phyloP scores from a whole-genome alignment of 1,139 yeast genomes.

The Lodderomyces elongisporus region DNA sequence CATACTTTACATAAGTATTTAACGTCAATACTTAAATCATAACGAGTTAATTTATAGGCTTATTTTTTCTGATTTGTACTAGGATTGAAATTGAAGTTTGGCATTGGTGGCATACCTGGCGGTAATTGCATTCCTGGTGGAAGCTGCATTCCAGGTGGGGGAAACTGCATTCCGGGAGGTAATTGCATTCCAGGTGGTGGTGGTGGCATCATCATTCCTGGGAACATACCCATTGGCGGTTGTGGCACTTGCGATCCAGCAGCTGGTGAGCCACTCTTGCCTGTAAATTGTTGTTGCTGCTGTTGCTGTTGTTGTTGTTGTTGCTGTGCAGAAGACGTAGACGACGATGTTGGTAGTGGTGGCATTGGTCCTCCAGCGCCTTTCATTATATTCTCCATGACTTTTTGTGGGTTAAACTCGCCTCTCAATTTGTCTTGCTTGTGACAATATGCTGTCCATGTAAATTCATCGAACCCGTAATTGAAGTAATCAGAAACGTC shows the following conservation, averaged over 20 bases:
- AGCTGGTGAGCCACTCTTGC: constrained; percentile 2
- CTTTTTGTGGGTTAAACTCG: constrained; percentile 64
- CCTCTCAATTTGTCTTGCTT: constrained; percentile 81
- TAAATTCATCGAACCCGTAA: constrained; percentile 91
- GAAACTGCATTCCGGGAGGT: constrained; percentile 4
- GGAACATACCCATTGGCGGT: constrained; percentile 6
- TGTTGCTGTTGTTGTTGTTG: too few relatives aligned
- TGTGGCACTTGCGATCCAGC: neutral
- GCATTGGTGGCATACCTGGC: constrained; percentile 5
- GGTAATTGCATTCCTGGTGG: constrained; percentile 9
- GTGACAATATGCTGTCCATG: constrained; percentile 91
- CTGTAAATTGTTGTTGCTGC: neutral
- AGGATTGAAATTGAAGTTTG: constrained; percentile 4
- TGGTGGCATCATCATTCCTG: constrained; percentile 1
- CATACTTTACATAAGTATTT: too few relatives aligned
- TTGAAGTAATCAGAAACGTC: constrained; percentile 92
- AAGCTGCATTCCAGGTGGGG: constrained; percentile 5
- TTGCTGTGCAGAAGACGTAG: neutral
- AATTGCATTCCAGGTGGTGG: constrained; percentile 7
- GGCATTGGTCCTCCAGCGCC: constrained; percentile 16
- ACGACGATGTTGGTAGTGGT: neutral
- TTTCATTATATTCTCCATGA: constrained; percentile 40
- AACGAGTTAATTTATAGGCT: neutral
- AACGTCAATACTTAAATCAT: too few relatives aligned
- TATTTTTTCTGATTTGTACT: neutral